Evolutionary conservation across 345 rosid genomes (phyloP), one percentile per base, ranked within the genome.

Genomic region (Eucalyptus tenuipes): DNA sequence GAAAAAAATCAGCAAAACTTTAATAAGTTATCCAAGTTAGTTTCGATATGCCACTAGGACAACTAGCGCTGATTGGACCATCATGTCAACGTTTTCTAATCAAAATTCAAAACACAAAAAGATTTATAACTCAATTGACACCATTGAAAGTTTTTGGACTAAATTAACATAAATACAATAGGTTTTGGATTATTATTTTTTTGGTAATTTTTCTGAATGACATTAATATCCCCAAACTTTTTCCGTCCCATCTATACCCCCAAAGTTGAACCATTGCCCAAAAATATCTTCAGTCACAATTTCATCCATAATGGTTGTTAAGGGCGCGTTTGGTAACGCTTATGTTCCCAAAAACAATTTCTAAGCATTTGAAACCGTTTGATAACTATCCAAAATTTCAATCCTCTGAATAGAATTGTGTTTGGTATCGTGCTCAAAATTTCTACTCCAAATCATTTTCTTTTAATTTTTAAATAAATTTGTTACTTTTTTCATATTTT

Each of bases 61-160:
- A 10, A 55, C 0, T 2, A 3, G 13, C 11, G 6, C 3, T 10
- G 3, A 55, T 55, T 10, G 61, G 29, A 24, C 13, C 2, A 0
- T 22, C 29, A 10, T 24, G 61, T 55, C 6, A 24, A 9, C 3
- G 3, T 55, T 55, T 55, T 55, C 6, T 9, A 0, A 55, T 55
- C 2, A 55, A 55, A 24, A 55, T 55, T 24, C 40, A 37, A 37
- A 37, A 37, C 40, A 37, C 40, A 52, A 52, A 52, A 52, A 8
- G 57, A 52, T 52, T 52, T 52, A 52, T 24, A 3, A 24, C 29
- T 55, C 27, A 10, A 55, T 55, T 55, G 61, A 55, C 10, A 55
- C 5, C 29, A 9, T 55, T 55, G 27, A 55, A 55, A 55, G 8
- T 8, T 53, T 55, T 55, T 9, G 29, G 29, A 55, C 61, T 55